Evolutionary conservation across 2,329 filamentous ascomycete species (phyloP), one percentile per base, ranked within the genome.

Genomic region (Sclerotinia minor): DNA sequence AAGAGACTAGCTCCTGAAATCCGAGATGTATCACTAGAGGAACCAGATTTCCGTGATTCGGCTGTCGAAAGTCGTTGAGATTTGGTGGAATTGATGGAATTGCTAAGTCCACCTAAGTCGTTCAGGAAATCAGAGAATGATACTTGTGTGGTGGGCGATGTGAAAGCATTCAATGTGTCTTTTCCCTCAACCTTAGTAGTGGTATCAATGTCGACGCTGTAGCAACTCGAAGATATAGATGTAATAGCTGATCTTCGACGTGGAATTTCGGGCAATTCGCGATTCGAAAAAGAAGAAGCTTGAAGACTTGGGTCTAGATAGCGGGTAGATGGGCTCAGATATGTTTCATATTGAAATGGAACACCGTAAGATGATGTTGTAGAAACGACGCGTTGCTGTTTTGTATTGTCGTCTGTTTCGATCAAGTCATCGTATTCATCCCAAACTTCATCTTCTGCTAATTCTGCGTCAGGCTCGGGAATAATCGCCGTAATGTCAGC

Each of bases 401-500:
- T 80, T 44, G 75, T 68, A 0, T 77, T 76, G 13, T 83, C 83
- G 15, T 83, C 84, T 15, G 92, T 89, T 64, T 91, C 91, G 65
- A 97, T 85, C 17, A 97, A 81, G 73, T 97, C 94, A 72, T 98
- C 89, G 76, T 96, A 97, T 79, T 98, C 94, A 69, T 94, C 89
- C 94, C 94, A 98, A 1, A 97, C 85, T 76, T 97, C 94, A 73
- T 97, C 94, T 72, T 96, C 91, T 78, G 96, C 94, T 64, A 89
- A 83, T 0, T 87, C 88, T 5, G 87, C 86, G 55, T 82, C 82
- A 1, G 86, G 82, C 3, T 82, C 80, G 0, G 90, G 90, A 29
- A 91, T 81, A 2, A 92, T 79, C 8, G 91, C 89, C 21, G 88
- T 91, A 4, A 88, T 86, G 7, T 85, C 84, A 17, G 83, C 83